These are phyloP conservation scores for Lepidium africanum DNA, from an alignment of 345 rosid species.

Conservation along the genomic window DNA sequence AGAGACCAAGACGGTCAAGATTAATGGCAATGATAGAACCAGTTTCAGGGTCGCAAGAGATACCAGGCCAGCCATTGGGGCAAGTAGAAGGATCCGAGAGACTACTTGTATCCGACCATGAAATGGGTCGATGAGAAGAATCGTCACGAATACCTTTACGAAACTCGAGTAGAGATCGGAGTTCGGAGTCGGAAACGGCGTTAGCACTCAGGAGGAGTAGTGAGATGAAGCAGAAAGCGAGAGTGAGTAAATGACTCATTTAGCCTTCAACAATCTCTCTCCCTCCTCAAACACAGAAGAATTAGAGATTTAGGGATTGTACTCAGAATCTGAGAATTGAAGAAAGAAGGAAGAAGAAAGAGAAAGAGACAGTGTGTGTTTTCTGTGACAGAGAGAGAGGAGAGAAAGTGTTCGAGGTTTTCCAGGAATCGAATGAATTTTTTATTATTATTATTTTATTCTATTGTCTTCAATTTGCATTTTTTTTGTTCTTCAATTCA, in stretches of 20 bases:
- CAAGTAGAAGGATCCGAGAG: constrained; percentile 35
- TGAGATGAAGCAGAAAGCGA: constrained; percentile 26
- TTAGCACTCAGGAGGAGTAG: constrained; percentile 9
- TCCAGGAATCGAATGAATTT: constrained; percentile 1
- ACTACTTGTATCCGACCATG: constrained; percentile 41
- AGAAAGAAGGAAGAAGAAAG: not conserved
- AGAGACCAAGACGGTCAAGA: constrained; percentile 52
- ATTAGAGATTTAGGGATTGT: constrained; percentile 8
- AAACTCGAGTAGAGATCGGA: constrained; percentile 72
- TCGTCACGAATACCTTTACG: constrained; percentile 69
- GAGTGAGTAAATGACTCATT: constrained; percentile 35
- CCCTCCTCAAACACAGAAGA: not conserved
- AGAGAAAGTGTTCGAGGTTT: constrained; percentile 11
- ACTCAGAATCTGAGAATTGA: constrained; percentile 21
- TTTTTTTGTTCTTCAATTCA: not conserved
- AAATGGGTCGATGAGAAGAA: constrained; percentile 28
- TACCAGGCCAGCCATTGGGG: constrained; percentile 60
- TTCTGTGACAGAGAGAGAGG: not conserved
- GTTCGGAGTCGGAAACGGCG: constrained; percentile 40
- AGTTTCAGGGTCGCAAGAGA: constrained; percentile 45
- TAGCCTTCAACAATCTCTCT: not conserved
- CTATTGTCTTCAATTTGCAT: not conserved
- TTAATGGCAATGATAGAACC: constrained; percentile 44
- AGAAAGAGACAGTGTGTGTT: not conserved
- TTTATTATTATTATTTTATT: not conserved